These are phyloP conservation scores for Globisporangium viniferum DNA, from an alignment of 352 stramenopile genomes.

Conservation along the genomic window DNA sequence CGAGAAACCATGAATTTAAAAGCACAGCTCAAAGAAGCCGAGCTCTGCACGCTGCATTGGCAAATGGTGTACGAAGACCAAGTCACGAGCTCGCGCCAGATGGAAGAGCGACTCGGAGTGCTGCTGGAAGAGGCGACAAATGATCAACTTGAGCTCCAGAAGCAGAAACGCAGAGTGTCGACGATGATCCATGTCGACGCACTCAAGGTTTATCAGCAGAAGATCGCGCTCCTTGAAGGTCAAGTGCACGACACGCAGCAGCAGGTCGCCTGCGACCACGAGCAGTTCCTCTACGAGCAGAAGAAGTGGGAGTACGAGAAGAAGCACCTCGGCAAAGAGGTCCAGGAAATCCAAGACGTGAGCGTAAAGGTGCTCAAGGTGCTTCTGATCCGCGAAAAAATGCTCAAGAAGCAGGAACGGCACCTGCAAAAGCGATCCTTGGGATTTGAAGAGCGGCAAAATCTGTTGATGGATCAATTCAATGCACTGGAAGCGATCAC, in stretches of 20 bases:
- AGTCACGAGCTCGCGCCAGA: constrained; percentile 17
- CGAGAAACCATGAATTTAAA: constrained; percentile 28
- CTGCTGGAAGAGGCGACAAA: constrained; percentile 33
- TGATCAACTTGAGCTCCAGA: not conserved
- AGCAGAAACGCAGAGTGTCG: not conserved
- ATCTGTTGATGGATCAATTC: constrained; percentile 14
- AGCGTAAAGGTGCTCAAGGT: constrained; percentile 71
- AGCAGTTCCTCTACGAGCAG: constrained; percentile 64
- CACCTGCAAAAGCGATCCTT: constrained; percentile 16
- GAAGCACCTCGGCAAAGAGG: constrained; percentile 39
- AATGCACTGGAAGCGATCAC: constrained; percentile 20
- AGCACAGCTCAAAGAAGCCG: constrained; percentile 32
- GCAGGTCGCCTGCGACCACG: constrained; percentile 60
- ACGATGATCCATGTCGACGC: constrained; percentile 15
- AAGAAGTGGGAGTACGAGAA: constrained; percentile 56
- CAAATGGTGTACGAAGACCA: constrained; percentile 36
- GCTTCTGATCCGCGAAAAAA: constrained; percentile 59
- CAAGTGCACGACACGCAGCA: constrained; percentile 47
- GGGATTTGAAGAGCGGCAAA: constrained; percentile 22
- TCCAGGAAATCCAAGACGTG: constrained; percentile 54
- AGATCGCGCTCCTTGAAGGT: constrained; percentile 43
- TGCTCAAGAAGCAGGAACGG: constrained; percentile 54
- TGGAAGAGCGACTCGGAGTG: constrained; percentile 38
- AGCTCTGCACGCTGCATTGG: constrained; percentile 38
- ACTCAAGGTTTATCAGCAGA: constrained; percentile 36